Base-by-base conservation (phyloP, 805 yeast species). In the Myxozyma sirexii region DNA sequence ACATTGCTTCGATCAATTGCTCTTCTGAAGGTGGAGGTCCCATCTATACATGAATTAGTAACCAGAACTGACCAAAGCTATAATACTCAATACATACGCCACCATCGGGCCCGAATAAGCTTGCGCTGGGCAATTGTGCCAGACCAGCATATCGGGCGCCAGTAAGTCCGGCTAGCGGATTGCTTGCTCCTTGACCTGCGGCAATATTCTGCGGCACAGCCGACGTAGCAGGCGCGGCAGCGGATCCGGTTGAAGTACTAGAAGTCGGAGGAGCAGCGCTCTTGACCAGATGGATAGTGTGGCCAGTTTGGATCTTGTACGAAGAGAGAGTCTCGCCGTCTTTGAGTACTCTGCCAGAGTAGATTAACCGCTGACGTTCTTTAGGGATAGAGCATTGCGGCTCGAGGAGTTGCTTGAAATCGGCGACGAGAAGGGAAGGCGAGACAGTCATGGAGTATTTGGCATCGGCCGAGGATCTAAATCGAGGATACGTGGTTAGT, bases 121-220 rank as follows among this genome's bases (percentile, higher is more conserved):
- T 83, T 0, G 90, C 90, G 2, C 88, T 81, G 4, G 99, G 98
- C 74, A 94, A 79, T 68, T 90, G 92, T 6, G 91, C 82, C 4
- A 84, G 85, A 0, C 99, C 99, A 1, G 98, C 97, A 70, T 91
- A 94, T 56, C 97, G 83, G 1, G 98, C 98, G 51, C 97, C 93
- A 0, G 98, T 93, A 65, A 93, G 79, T 65, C 88, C 97, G 10
- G 96, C 92, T 69, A 94, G 79, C 38, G 97, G 96, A 74, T 94
- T 90, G 74, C 87, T 89, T 0, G 96, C 82, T 12, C 93, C 94
- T 64, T 84, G 87, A 4, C 99, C 99, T 1, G 97, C 83, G 2
- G 96, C 84, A 49, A 93, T 80, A 69, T 86, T 89, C 17, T 85
- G 73, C n/a, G 97, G 97, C 23, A 85, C 84, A 15, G 74, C 65